Base-by-base conservation (phyloP, 495 filamentous ascomycete species). In the Cercophora newfieldiana region DNA sequence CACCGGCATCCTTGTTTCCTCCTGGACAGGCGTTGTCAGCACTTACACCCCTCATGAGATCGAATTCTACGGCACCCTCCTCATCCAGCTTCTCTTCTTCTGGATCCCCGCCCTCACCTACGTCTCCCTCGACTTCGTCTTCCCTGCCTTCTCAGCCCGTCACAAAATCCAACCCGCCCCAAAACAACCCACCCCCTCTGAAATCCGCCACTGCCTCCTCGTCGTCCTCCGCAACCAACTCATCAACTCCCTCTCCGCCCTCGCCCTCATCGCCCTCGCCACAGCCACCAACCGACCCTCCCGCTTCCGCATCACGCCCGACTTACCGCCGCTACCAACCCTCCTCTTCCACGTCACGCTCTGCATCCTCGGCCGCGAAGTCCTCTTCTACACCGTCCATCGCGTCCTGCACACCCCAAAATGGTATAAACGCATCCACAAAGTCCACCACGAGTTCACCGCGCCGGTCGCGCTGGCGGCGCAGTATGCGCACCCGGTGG, bases 401-500 rank as follows among this genome's bases (percentile, higher is more conserved):
- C 77, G 84, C 28, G 63, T 83, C 31, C 75, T 90, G 29, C 82
- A 91, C 73, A 70, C 73, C 4, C 83, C 78, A 0, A 63, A 47
- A 5, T 60, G 88, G 12, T 88, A 86, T 74, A 69, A 68, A 24
- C 67, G 61, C 7, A 80, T 89, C 56, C 87, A 89, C 75, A 86
- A 85, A 59, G 69, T 75, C 29, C 87, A 88, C 66, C 86, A 88
- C 72, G 70, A 74, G 19, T 88, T 87, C 73, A 86, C 82, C 0
- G 83, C 86, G 0, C 87, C 85, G 0, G 81, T 87, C n/a, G 82
- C 84, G 0, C 71, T 88, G 7, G 78, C 86, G 0, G 82, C 85
- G 1, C 83, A 88, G 62, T 88, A 85, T 58, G 82, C 85, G 0
- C 85, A 87, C 65, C 86, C 86, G 0, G 51, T 86, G 19, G 87